phyloP scores from a whole-genome alignment of 306 rosid species.

The Glycine tomentella region DNA sequence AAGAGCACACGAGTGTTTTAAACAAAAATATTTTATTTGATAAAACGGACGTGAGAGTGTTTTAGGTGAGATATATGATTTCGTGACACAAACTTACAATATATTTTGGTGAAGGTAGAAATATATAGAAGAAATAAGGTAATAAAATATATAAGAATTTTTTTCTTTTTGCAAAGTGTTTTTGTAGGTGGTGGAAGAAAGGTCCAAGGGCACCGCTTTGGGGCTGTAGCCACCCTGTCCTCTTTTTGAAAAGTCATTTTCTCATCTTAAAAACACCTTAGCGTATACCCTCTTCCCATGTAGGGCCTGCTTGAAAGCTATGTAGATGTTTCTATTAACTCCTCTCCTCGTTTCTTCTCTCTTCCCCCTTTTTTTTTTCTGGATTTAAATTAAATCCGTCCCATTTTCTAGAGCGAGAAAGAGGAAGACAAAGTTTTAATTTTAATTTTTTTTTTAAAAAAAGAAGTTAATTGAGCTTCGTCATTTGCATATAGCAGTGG shows the following conservation, averaged over 20 bases:
- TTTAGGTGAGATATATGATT: conserved; percentile 44
- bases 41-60: conserved; percentile 30
- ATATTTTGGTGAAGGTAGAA: conserved; percentile 17
- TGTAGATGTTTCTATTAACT: conserved; percentile 80
- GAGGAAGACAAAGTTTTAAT: no score
- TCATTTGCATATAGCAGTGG: conserved; percentile 5
- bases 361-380: background rate
- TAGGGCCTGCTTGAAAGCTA: conserved; percentile 74
- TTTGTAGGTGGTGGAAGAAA: conserved; percentile 55
- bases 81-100: conserved; percentile 15
- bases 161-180: background rate
- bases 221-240: conserved; percentile 89
- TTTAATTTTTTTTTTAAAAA: background rate
- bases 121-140: background rate
- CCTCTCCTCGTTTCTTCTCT: conserved; percentile 34
- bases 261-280: conserved; percentile 66
- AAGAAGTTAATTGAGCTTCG: background rate
- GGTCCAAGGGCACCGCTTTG: conserved; percentile 84
- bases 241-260: conserved; percentile 72
- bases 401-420: conserved; percentile 22
- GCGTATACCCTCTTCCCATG: conserved; percentile 53
- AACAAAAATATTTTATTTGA: background rate
- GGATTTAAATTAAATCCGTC: no score
- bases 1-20: conserved; percentile 16
- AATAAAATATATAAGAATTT: background rate